Evolutionary conservation across 2,329 filamentous ascomycete genomes (phyloP).

Genomic region (Cadophora sp.): DNA sequence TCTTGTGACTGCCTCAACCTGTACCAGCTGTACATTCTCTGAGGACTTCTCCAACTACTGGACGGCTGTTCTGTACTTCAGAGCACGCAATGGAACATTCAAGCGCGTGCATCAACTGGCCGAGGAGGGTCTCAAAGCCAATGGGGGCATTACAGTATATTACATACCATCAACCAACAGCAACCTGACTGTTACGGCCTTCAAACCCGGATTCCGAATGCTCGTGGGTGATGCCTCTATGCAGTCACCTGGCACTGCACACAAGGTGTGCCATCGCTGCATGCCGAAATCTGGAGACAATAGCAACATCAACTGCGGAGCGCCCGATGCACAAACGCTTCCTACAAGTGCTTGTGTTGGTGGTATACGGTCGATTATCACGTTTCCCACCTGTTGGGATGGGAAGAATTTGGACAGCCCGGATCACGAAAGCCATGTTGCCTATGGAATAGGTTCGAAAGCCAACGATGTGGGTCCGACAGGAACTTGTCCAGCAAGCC

Average conservation of each 20-base stretch:
- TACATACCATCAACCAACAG: slow-evolving; percentile 24
- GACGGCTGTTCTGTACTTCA: slow-evolving; percentile 39
- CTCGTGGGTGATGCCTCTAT: slow-evolving; percentile 30
- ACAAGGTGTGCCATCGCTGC: slow-evolving; percentile 34
- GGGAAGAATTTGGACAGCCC: slow-evolving; percentile 28
- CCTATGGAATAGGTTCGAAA: slow-evolving; percentile 23
- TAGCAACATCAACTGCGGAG: slow-evolving; percentile 34
- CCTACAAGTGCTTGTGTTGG: slow-evolving; percentile 26
- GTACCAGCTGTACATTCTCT: slow-evolving; percentile 34
- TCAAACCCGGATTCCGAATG: slow-evolving; percentile 31
- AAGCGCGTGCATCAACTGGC: slow-evolving; percentile 29
- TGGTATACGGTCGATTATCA: slow-evolving; percentile 31
- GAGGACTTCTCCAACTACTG: slow-evolving; percentile 41
- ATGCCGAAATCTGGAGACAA: slow-evolving; percentile 31
- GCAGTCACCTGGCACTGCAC: slow-evolving; percentile 22
- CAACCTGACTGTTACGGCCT: slow-evolving; percentile 26
- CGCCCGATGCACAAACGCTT: slow-evolving; percentile 28
- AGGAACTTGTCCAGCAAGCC: slow-evolving; percentile 40
- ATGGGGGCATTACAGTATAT: slow-evolving; percentile 34
- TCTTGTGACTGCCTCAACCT: slow-evolving; percentile 24
- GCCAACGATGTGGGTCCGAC: slow-evolving; percentile 31
- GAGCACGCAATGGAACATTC: slow-evolving; percentile 32
- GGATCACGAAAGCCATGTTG: slow-evolving; percentile 24
- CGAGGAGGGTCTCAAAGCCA: slow-evolving; percentile 23
- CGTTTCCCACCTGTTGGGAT: slow-evolving; percentile 33